Percentiles rank a stretch among this genome's conserved stretches.
These are phyloP conservation scores for Candida fluviatilis DNA, from an alignment of 805 yeast genomes.

Conservation along the genomic window DNA sequence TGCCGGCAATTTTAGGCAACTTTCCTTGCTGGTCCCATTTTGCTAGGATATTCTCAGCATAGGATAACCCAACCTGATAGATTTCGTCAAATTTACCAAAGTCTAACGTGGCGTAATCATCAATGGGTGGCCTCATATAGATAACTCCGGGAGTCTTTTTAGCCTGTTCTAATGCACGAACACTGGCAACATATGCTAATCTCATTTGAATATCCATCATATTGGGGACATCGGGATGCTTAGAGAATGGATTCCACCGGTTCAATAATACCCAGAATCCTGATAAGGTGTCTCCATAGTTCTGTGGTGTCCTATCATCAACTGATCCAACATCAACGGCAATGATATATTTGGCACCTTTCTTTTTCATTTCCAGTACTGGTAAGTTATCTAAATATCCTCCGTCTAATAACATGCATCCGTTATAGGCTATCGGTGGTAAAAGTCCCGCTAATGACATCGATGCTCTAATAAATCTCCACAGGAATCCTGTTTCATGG, in stretches of 20 bases:
- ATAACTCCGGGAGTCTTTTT: constrained; percentile 80
- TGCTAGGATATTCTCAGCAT: constrained; percentile 58
- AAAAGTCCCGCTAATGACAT: constrained; percentile 93
- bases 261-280: constrained; percentile 90
- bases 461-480: constrained; percentile 94
- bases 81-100: constrained; percentile 91
- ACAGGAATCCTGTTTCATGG: constrained; percentile 87
- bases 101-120: constrained; percentile 85
- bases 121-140: constrained; percentile 92
- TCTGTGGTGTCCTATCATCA: constrained; percentile 86
- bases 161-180: constrained; percentile 85
- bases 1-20: constrained; percentile 62
- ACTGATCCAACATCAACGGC: constrained; percentile 96
- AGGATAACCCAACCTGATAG: constrained; percentile 70
- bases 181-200: constrained; percentile 91
- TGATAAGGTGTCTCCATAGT: constrained; percentile 87
- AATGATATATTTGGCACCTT: constrained; percentile 81
- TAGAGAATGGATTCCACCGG: constrained; percentile 85
- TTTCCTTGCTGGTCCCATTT: constrained; percentile 49
- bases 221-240: constrained; percentile 83
- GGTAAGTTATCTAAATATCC: constrained; percentile 95
- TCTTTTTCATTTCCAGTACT: constrained; percentile 83
- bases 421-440: constrained; percentile 85
- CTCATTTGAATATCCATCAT: constrained; percentile 94
- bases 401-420: constrained; percentile 92